These are phyloP conservation scores for Mortierella sp. DNA, from an alignment of 371 early-diverging fungal genomes.

Conservation along the genomic window DNA sequence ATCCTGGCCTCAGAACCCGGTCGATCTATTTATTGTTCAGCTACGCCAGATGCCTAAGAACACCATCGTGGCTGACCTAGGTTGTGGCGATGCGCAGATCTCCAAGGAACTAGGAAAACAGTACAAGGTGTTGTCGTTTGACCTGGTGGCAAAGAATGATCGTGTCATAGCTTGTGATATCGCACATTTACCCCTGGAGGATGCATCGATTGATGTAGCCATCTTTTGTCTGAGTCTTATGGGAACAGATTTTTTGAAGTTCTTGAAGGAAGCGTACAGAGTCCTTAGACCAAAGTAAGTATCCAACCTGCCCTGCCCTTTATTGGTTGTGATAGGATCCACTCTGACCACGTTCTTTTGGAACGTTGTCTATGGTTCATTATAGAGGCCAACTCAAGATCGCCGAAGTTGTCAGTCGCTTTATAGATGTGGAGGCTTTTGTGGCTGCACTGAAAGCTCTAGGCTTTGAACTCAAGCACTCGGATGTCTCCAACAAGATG, in stretches of 20 bases:
- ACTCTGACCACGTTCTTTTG: slow-evolving; percentile 1
- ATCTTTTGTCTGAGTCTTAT: slow-evolving; percentile 97
- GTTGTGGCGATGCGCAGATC: slow-evolving; percentile 98
- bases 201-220: slow-evolving; percentile 84
- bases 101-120: slow-evolving; percentile 73
- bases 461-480: slow-evolving; percentile 77
- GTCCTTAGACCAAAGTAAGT: slow-evolving; percentile 85
- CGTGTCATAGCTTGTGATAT: slow-evolving; percentile 95
- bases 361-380: neutral
- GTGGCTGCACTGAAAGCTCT: slow-evolving; percentile 70
- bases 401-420: slow-evolving; percentile 93
- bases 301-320: neutral
- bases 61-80: slow-evolving; percentile 93
- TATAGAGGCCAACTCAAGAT: slow-evolving; percentile 89
- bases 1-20: slow-evolving; percentile 97
- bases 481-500: slow-evolving; percentile 87
- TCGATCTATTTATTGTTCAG: slow-evolving; percentile 85
- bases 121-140: slow-evolving; percentile 91
- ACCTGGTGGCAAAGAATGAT: slow-evolving; percentile 88
- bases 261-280: slow-evolving; percentile 91
- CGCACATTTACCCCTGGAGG: slow-evolving; percentile 83
- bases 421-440: slow-evolving; percentile 84
- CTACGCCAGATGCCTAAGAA: slow-evolving; percentile 63
- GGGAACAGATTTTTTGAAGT: slow-evolving; percentile 95
- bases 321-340: no score